These are phyloP conservation scores for Hypoxylon sp. DNA, from an alignment of 2,329 filamentous ascomycete species.

Conservation along the genomic window DNA sequence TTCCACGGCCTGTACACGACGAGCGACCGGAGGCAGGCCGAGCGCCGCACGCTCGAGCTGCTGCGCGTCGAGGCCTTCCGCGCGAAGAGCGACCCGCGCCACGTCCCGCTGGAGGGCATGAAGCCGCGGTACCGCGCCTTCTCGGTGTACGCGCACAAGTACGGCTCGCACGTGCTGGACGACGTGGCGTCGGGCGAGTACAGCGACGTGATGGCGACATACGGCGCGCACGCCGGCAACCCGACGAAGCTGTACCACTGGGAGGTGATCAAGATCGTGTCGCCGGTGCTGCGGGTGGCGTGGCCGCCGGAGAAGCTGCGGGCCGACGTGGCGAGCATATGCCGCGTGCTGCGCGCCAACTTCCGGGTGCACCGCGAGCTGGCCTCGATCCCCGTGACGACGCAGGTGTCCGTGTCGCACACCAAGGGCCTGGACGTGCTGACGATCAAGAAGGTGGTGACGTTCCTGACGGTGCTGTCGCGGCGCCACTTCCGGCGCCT, in stretches of 20 bases:
- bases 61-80: slow-evolving; percentile 3
- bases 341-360: slow-evolving; percentile 11
- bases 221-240: too few species aligned
- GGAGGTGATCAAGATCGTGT: slow-evolving; percentile 30
- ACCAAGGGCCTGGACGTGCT: slow-evolving; percentile 30
- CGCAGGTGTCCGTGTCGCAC: slow-evolving; percentile 30
- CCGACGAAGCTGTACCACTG: slow-evolving; percentile 25
- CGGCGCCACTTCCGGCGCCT: neutral
- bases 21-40: neutral
- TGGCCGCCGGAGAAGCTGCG: neutral
- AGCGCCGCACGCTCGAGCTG: neutral
- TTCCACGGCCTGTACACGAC: neutral
- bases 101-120: slow-evolving; percentile 19
- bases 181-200: neutral
- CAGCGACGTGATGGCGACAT: too few species aligned
- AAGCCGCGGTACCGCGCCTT: slow-evolving; percentile 25
- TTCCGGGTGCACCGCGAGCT: slow-evolving; percentile 34
- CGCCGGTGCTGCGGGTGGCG: slow-evolving; percentile 24
- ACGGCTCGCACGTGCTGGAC: neutral
- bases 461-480: slow-evolving; percentile 15
- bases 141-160: slow-evolving; percentile 17
- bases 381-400: slow-evolving; percentile 21
- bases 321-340: neutral
- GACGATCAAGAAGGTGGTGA: slow-evolving; percentile 35
- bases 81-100: neutral